phyloP scores from a whole-genome alignment of 495 filamentous ascomycete species.

The Aspergillus biplanus region DNA sequence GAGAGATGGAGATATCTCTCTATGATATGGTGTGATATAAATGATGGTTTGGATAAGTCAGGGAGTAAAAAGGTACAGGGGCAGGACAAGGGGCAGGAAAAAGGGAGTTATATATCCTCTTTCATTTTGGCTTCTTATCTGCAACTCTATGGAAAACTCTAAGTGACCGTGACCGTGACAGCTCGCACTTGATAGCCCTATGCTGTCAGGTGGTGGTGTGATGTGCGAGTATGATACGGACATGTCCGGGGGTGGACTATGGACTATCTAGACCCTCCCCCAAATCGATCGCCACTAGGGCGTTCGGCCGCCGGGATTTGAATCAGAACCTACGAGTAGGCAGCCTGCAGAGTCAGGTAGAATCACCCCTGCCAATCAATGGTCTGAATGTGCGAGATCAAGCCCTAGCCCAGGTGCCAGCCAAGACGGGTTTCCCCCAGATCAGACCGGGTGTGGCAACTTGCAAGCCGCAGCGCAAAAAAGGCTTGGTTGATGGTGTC shows the following conservation, averaged over 20 bases:
- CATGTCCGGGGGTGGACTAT: not conserved
- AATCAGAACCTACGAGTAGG: too few relatives aligned
- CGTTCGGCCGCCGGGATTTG: not conserved
- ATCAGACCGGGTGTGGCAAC: not conserved
- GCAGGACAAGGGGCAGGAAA: not conserved
- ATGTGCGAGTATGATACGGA: not conserved
- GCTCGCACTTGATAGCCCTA: not conserved
- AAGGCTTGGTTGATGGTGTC: constrained; percentile 19
- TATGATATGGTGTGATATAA: too few relatives aligned
- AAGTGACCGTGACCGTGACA: not conserved
- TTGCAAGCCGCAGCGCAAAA: not conserved
- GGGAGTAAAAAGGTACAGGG: too few relatives aligned
- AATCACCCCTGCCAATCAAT: too few relatives aligned
- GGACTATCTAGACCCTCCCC: not conserved
- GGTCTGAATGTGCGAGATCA: too few relatives aligned
- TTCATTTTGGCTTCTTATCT: not conserved
- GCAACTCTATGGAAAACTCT: not conserved
- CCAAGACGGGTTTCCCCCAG: not conserved
- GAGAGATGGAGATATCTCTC: not conserved
- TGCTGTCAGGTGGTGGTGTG: not conserved
- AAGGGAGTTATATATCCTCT: not conserved
- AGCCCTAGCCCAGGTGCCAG: too few relatives aligned
- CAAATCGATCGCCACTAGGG: not conserved
- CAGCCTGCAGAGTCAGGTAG: too few relatives aligned
- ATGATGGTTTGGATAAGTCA: too few relatives aligned